Evolutionary conservation across 148 eudicot genomes (phyloP), one percentile per base, ranked within the genome.

Genomic region (Fagopyrum esculentum): DNA sequence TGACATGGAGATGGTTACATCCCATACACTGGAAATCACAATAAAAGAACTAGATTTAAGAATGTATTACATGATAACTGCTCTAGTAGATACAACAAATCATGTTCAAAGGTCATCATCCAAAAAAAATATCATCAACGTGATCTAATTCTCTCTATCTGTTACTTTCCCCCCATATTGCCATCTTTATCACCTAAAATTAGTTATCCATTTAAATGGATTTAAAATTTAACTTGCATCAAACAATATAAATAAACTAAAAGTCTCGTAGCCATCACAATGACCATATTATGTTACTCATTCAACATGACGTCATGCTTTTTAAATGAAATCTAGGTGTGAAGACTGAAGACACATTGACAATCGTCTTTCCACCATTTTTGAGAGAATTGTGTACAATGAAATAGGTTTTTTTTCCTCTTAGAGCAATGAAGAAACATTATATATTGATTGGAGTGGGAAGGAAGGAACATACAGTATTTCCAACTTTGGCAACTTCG

Each of bases 381-480:
- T 66, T 66, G 17, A 26, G 45, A 30, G n/a, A 66, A 30, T 9
- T 66, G 30, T 10, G 71, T 66, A 16, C 22, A 56, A 56, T 56
- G 29, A 56, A 56, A 51, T 11, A 16, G 16, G 26, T 17, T 5
- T 4, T 56, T 16, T 6, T 56, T 56, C 40, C 60, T 56, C 8
- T 59, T 7, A 16, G 3, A 45, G 12, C 22, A 69, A 22, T 59
- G 48, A 12, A 43, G 48, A 69, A 69, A 40, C 48, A 35, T 12
- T 2, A 69, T 13, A 40, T n/a, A 40, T 69, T 16, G 3, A 45
- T 12, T 19, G n/a, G 69, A 10, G 44, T 0, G 12, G 15, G 71
- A 74, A 69, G 78, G 16, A 76, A 74, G 63, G 80, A 46, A 74
- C 92, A 71, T 88, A 93, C 98, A 93, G 84, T 47, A 93, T 93